Conservation (phyloP, 176 grass and related monocot genomes). For the Tuctoria greenei region DNA sequence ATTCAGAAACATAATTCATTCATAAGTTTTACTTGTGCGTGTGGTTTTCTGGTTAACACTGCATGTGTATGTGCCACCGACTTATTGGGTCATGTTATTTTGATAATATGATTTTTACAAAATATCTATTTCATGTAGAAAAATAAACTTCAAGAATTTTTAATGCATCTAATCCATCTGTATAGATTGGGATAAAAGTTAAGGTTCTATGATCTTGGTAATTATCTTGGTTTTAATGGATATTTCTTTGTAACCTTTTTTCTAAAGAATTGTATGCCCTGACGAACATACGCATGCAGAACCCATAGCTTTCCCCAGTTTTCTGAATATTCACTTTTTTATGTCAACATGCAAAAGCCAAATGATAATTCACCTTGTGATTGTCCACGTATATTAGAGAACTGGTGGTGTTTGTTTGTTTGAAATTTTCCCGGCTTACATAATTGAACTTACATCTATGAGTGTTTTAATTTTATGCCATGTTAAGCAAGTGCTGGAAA, state of each 20-base stretch:
- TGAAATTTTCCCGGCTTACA: slow-evolving; percentile 1
- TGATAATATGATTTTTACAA: background rate
- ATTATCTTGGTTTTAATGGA: background rate
- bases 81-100: background rate
- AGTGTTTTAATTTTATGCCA: slow-evolving; percentile 8
- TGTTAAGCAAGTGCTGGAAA: slow-evolving; percentile 16
- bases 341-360: background rate
- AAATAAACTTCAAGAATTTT: background rate
- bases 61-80: background rate
- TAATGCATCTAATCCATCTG: slow-evolving; percentile 1
- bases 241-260: background rate
- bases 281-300: background rate
- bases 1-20: slow-evolving; percentile 21
- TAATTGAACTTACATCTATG: slow-evolving; percentile 20
- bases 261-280: background rate
- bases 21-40: background rate
- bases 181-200: background rate
- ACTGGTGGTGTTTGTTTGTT: slow-evolving; percentile 9
- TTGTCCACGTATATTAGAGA: too few species aligned
- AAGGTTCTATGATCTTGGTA: background rate
- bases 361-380: too few species aligned
- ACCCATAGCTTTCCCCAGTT: background rate
- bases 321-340: background rate
- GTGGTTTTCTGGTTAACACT: slow-evolving; percentile 6
- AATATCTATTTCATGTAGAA: background rate